A percentile compares a stretch with the other conserved stretches of the same genome.
These are phyloP conservation scores for Candida glucosophila DNA, from an alignment of 1,139 yeast genomes.

Conservation along the genomic window DNA sequence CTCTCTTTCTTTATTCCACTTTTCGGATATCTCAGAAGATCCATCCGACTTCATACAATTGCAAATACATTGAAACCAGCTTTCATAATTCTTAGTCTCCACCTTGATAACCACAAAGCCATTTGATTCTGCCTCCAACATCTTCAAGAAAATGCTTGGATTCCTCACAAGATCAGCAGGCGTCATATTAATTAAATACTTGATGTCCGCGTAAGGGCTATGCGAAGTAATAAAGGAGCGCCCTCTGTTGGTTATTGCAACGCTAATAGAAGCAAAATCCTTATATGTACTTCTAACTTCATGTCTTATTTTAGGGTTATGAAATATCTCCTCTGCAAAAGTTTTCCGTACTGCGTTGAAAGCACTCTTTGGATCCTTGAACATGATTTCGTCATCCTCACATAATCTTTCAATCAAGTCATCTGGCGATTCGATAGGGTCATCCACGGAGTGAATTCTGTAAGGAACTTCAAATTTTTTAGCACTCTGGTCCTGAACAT, in stretches of 20 bases:
- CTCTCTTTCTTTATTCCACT: constrained; percentile 79
- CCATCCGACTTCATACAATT: constrained; percentile 73
- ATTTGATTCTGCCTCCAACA: constrained; percentile 81
- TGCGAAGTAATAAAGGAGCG: constrained; percentile 68
- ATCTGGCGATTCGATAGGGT: constrained; percentile 55
- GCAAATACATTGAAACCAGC: constrained; percentile 40
- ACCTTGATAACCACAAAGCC: constrained; percentile 46
- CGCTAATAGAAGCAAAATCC: constrained; percentile 61
- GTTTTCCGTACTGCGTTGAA: constrained; percentile 67
- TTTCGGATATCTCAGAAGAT: constrained; percentile 66
- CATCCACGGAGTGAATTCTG: constrained; percentile 71
- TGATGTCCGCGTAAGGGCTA: constrained; percentile 81
- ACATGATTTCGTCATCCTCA: constrained; percentile 47
- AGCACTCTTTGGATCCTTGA: constrained; percentile 55
- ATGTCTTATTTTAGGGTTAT: constrained; percentile 74
- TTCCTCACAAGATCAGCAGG: constrained; percentile 62
- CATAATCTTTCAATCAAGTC: constrained; percentile 51
- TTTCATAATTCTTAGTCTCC: constrained; percentile 32
- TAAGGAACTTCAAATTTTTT: constrained; percentile 40
- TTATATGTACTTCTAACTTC: constrained; percentile 66
- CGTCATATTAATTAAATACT: constrained; percentile 78
- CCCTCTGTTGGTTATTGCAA: constrained; percentile 83
- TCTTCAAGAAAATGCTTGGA: constrained; percentile 79
- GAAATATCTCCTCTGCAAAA: constrained; percentile 70
- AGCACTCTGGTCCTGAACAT: constrained; percentile 54